A percentile compares a stretch with the other conserved stretches of the same genome.
These are phyloP conservation scores for Colletotrichum lentis DNA, from an alignment of 2,329 filamentous ascomycete species.

Conservation along the genomic window DNA sequence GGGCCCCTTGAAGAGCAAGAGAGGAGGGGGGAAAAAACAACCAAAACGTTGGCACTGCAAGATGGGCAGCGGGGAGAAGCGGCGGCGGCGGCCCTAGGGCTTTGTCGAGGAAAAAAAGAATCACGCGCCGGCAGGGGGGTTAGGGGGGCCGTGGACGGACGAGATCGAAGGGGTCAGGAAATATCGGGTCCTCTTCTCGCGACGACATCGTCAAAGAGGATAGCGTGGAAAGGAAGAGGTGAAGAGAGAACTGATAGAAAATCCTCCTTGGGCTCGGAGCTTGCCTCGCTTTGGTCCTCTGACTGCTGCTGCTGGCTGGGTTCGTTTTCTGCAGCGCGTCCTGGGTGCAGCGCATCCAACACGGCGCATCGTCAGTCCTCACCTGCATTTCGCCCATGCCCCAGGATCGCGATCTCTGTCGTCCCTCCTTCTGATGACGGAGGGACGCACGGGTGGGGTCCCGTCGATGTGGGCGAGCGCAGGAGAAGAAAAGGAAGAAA, in stretches of 20 bases:
- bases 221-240: constrained; percentile 15
- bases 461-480: constrained; percentile 9
- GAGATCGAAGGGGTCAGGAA: constrained; percentile 10
- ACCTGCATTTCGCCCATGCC: constrained; percentile 25
- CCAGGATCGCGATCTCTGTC: constrained; percentile 27
- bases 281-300: constrained; percentile 22
- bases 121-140: constrained; percentile 14
- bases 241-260: not conserved
- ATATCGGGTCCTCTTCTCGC: constrained; percentile 18
- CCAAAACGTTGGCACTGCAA: constrained; percentile 16
- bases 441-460: constrained; percentile 18
- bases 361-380: constrained; percentile 35
- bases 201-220: constrained; percentile 32
- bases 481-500: not conserved
- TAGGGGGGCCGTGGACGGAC: not conserved
- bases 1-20: constrained; percentile 19
- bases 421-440: constrained; percentile 17
- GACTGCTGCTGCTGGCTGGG: not conserved
- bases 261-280: not conserved
- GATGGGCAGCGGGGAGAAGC: not conserved
- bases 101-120: not conserved
- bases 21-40: constrained; percentile 15
- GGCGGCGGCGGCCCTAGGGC: not conserved
- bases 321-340: constrained; percentile 30
- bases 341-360: constrained; percentile 17